Conservation (phyloP, 805 yeast genomes). For the Nakazawaea wickerhamii region DNA sequence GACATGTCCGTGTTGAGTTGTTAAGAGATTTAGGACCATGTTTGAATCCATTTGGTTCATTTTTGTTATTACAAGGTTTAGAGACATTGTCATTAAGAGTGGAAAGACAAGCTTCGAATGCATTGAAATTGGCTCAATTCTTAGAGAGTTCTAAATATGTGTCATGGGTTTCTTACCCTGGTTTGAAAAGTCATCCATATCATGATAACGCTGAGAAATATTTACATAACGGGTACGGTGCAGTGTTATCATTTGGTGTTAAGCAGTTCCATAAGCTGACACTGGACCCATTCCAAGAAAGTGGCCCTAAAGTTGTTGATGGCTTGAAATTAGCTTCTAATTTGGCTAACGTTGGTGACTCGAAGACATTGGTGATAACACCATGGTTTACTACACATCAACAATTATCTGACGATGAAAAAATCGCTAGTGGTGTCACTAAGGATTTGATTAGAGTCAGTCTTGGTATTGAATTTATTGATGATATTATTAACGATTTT, state of each 20-base stretch:
- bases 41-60: slow-evolving; percentile 82
- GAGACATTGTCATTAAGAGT: slow-evolving; percentile 92
- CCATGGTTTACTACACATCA: slow-evolving; percentile 96
- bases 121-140: slow-evolving; percentile 72
- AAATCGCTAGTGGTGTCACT: slow-evolving; percentile 78
- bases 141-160: slow-evolving; percentile 67
- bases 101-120: slow-evolving; percentile 85
- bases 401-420: slow-evolving; percentile 80
- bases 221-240: slow-evolving; percentile 76
- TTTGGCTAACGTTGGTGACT: slow-evolving; percentile 96
- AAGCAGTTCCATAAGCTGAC: slow-evolving; percentile 47
- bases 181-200: slow-evolving; percentile 70
- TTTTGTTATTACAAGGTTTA: slow-evolving; percentile 83
- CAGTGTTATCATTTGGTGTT: slow-evolving; percentile 85
- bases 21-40: slow-evolving; percentile 91
- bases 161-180: slow-evolving; percentile 89
- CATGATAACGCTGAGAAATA: slow-evolving; percentile 84
- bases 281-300: slow-evolving; percentile 58
- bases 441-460: slow-evolving; percentile 84
- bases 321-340: slow-evolving; percentile 79
- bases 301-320: slow-evolving; percentile 84
- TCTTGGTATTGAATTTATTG: slow-evolving; percentile 87
- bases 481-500: slow-evolving; percentile 84
- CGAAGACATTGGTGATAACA: slow-evolving; percentile 90
- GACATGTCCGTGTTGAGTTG: slow-evolving; percentile 75